These are phyloP conservation scores for Phytophthora tubulina DNA, from an alignment of 352 stramenopile species.

Conservation along the genomic window DNA sequence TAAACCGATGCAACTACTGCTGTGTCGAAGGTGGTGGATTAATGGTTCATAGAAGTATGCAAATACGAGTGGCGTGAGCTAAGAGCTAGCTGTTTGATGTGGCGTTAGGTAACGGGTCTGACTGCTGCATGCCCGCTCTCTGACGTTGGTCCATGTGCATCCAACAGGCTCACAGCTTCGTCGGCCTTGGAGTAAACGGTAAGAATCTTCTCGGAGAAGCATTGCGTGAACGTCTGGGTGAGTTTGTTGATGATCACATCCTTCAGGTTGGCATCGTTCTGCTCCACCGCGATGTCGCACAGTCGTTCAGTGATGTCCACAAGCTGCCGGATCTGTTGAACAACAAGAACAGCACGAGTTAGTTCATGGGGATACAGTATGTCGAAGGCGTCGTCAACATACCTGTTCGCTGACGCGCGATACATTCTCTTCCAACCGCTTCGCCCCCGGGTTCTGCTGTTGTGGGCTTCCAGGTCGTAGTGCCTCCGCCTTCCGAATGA, in stretches of 20 bases:
- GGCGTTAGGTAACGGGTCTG: constrained; percentile 27
- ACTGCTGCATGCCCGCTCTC: constrained; percentile 34
- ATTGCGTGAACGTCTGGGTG: constrained; percentile 76
- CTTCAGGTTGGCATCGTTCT: constrained; percentile 81
- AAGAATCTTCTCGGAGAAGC: constrained; percentile 76
- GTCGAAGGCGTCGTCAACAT: constrained; percentile 4
- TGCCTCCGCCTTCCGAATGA: constrained; percentile 57
- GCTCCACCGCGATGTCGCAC: constrained; percentile 78
- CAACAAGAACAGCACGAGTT: constrained; percentile 12
- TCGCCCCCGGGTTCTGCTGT: constrained; percentile 49
- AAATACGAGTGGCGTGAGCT: constrained; percentile 20
- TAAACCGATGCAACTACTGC: constrained; percentile 24
- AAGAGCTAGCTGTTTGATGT: constrained; percentile 12
- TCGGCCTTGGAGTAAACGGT: constrained; percentile 73
- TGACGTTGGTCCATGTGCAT: constrained; percentile 43
- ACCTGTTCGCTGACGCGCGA: constrained; percentile 73
- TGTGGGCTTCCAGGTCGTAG: constrained; percentile 47
- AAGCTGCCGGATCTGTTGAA: constrained; percentile 55
- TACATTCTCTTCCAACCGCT: constrained; percentile 79
- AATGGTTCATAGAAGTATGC: constrained; percentile 37
- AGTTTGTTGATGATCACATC: constrained; percentile 75
- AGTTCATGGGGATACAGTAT: constrained; percentile 9
- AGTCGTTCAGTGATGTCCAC: constrained; percentile 75
- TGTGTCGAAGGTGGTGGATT: constrained; percentile 23
- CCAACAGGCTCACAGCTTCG: constrained; percentile 48